A percentile compares a stretch with the other conserved stretches of the same genome.
Conservation (phyloP, 1,284 basidiomycete species). For the Amylostereum areolatum region DNA sequence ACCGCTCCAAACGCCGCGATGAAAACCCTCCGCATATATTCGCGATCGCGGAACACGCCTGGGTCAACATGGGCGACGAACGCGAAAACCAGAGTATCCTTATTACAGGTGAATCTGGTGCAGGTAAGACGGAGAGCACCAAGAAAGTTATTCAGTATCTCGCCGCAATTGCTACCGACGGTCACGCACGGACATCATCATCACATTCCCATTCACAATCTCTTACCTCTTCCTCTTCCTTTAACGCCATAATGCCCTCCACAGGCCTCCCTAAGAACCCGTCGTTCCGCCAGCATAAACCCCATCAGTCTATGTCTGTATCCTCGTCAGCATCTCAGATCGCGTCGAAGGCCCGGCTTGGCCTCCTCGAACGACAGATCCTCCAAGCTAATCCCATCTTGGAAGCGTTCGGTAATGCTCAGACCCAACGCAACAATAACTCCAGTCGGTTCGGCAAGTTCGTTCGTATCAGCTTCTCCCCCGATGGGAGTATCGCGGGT, state of each 20-base stretch:
- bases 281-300: constrained; percentile 39
- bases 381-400: constrained; percentile 97
- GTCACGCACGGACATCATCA: constrained; percentile 45
- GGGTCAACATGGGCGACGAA: constrained; percentile 98
- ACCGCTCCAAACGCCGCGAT: constrained; percentile 86
- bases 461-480: constrained; percentile 92
- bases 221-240: constrained; percentile 37
- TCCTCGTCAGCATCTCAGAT: constrained; percentile 40
- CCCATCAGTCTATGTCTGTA: constrained; percentile 31
- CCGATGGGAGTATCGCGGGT: constrained; percentile 92
- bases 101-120: constrained; percentile 98
- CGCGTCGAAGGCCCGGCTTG: constrained; percentile 66
- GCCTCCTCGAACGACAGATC: constrained; percentile 93
- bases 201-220: constrained; percentile 58
- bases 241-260: constrained; percentile 43
- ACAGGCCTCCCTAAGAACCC: constrained; percentile 54
- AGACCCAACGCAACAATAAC: constrained; percentile 98
- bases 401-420: constrained; percentile 98
- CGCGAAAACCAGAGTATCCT: constrained; percentile 97
- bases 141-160: constrained; percentile 99
- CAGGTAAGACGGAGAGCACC: constrained; percentile 99
- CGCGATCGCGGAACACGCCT: constrained; percentile 95
- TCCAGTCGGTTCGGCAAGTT: constrained; percentile 99
- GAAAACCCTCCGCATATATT: constrained; percentile 98
- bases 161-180: constrained; percentile 90